Base-by-base conservation (phyloP, 2,329 filamentous ascomycete genomes). In the Botryotinia calthae region DNA sequence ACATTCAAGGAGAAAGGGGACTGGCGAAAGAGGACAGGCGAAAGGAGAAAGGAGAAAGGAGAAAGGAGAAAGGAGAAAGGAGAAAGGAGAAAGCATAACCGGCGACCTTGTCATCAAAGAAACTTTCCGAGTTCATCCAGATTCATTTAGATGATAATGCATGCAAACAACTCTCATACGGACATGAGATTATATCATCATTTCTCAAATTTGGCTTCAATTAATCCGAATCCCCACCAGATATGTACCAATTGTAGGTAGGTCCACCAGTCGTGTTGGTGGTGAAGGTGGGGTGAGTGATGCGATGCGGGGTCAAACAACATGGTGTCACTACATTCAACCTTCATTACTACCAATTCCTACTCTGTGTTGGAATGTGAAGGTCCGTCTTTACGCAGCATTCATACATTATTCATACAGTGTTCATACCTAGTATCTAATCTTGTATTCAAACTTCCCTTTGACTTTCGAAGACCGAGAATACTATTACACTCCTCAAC, bases 231-330 rank as follows among this genome's bases (percentile, higher is more conserved):
- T n/a, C n/a, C 22, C 22, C 46, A 25, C 46, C 22, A 51, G 46
- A 51, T 25, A 25, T 51, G 25, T n/a, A 7, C n/a, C 48, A 14
- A 14, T 6, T 51, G 10, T 51, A 37, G 46, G 48, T n/a, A 51
- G 10, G 48, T 14, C 34, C 4, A 34, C 5, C 34, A 34, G 34
- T 34, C 48, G 48, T 54, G 40, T 12, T 42, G 40, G 25, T 40
- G 18, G 42, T 59, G 59, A 62, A 42, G 59, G 59, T 40, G 59
- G 59, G 59, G 59, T 40, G 25, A 12, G 34, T 25, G 25, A 67
- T 56, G 64, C 64, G 48, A 67, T 56, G 64, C 64, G 48, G 64
- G 64, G 64, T 56, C 22, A 7, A 56, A 18, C 34, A 56, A 28
- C n/a, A 56, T 67, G 64, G 64, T 34, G 48, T 67, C 64, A 54